Percentiles rank a stretch among this genome's conserved stretches.
phyloP scores from a whole-genome alignment of 2,329 filamentous ascomycete species.

The Neofusicoccum sp. region DNA sequence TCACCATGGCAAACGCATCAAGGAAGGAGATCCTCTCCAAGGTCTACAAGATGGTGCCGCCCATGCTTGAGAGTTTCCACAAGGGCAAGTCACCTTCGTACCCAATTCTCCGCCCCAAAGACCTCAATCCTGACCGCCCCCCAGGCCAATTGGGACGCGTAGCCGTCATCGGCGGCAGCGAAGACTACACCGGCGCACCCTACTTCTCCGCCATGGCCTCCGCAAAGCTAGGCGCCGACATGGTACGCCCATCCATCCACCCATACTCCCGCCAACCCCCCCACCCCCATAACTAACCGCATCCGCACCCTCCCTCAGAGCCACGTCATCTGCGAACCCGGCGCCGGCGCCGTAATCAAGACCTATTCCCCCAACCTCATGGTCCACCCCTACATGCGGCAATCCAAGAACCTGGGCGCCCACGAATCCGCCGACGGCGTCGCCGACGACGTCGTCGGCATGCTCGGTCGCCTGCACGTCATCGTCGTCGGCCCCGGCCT shows the following conservation, averaged over 20 bases:
- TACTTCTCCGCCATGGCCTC: slow-evolving; percentile 99
- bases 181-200: slow-evolving; percentile 95
- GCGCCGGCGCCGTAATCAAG: slow-evolving; percentile 85
- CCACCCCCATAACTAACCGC: background rate
- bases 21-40: slow-evolving; percentile 77
- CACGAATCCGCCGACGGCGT: slow-evolving; percentile 64
- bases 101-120: background rate
- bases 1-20: slow-evolving; percentile 54
- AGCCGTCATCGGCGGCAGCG: slow-evolving; percentile 90
- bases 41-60: slow-evolving; percentile 88
- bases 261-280: background rate
- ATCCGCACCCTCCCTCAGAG: slow-evolving; percentile 54
- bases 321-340: slow-evolving; percentile 94
- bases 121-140: slow-evolving; percentile 24
- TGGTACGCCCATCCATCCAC: slow-evolving; percentile 59
- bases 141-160: slow-evolving; percentile 88
- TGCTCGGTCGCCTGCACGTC: slow-evolving; percentile 86
- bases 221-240: slow-evolving; percentile 84
- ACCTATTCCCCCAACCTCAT: slow-evolving; percentile 97
- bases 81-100: slow-evolving; percentile 65
- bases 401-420: slow-evolving; percentile 61
- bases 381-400: slow-evolving; percentile 95
- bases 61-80: slow-evolving; percentile 93
- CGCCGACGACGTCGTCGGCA: slow-evolving; percentile 69
- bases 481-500: slow-evolving; percentile 92